Evolutionary conservation across 805 yeast genomes (phyloP), one percentile per base, ranked within the genome.

Genomic region (Grigorovia jiainica): DNA sequence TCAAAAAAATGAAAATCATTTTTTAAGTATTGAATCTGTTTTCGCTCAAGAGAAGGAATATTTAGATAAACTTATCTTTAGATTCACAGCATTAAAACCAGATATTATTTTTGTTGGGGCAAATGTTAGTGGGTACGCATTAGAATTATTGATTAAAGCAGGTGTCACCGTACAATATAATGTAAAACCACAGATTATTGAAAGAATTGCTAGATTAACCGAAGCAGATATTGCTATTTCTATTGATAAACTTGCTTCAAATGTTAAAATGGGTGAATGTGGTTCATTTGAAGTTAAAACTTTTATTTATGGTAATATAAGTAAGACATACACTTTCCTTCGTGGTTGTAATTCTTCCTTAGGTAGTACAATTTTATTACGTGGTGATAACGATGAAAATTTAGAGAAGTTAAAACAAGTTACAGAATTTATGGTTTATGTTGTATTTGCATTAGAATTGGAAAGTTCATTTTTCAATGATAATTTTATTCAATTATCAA

Each of bases 11-110:
- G 86, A 82, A 41, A 87, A 82, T 49, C 85, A 79, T 47, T 82
- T 87, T 44, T 77, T 87, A 60, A 83, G 95, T 54, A 66, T 89
- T 43, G 83, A 86, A 44, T 83, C 94, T 1, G 80, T 90, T 1
- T 68, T 86, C 39, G 83, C 90, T 0, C 97, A 92, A 56, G 97
- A 90, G 55, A 68, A 75, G 38, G 96, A 90, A 50, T 90, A 82
- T 54, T 70, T 92, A 36, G 75, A 79, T 42, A 89, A 87, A 53
- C 66, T 90, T 25, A 92, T 87, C 0, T 81, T 82, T 2, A 70
- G 97, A 47, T 76, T 92, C 16, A 67, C 78, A 3, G 79, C 89
- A 0, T 63, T 92, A 43, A 75, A 73, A 38, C 96, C 99, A 0
- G 85, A 76, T 51, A 68, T 92, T 19, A 71, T 94, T 1, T 73